These are phyloP conservation scores for Colletotrichum lentis DNA, from an alignment of 2,329 filamentous ascomycete genomes.

Conservation along the genomic window DNA sequence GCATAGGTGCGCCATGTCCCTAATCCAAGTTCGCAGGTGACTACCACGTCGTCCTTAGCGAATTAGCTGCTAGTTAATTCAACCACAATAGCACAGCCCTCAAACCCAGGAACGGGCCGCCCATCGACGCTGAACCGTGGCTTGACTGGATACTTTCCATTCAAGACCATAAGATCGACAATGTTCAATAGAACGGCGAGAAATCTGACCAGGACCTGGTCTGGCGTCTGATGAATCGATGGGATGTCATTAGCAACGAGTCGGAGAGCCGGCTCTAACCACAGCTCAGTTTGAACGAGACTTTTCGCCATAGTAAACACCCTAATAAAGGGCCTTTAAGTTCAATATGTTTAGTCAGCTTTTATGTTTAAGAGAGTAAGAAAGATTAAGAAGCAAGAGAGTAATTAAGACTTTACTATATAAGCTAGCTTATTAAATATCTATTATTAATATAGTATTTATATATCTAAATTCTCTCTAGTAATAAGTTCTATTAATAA, in stretches of 20 bases:
- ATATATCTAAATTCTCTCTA: no score
- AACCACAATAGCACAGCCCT: background rate
- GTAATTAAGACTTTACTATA: no score
- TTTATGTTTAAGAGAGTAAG: no score
- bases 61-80: background rate
- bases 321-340: no score
- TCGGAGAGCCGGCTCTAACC: background rate
- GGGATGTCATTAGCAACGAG: background rate
- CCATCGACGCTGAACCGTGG: background rate
- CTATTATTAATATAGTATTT: no score
- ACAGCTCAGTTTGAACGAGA: no score
- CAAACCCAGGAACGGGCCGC: background rate
- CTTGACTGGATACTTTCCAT: background rate
- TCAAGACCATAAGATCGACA: background rate
- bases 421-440: no score
- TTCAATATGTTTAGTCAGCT: no score
- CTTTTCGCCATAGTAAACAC: no score
- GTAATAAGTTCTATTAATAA: no score
- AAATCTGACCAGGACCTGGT: background rate
- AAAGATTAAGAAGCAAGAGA: no score
- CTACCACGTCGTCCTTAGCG: background rate
- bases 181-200: background rate
- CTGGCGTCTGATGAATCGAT: background rate
- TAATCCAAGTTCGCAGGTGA: background rate
- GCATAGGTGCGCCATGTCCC: background rate